Base-by-base conservation (phyloP, 176 grass and related monocot species). In the Poa annua region DNA sequence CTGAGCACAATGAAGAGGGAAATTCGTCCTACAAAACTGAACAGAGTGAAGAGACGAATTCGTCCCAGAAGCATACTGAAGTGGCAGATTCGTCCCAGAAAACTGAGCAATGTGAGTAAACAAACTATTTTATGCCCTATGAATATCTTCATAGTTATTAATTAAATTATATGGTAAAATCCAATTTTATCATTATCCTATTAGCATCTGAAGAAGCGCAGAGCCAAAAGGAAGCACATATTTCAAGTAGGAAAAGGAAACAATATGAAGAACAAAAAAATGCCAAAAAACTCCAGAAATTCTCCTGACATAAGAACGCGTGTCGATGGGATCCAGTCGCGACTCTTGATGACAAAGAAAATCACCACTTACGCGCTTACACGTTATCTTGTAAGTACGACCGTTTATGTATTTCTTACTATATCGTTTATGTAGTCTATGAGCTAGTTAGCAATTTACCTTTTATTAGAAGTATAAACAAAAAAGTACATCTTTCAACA, bases 341-440 rank as follows among this genome's bases (percentile, higher is more conserved):
- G 24, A 11, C 39, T 67, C 63, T 81, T 47, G 57, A 66, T 66
- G 66, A 79, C n/a, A n/a, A n/a, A n/a, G n/a, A n/a, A n/a, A n/a
- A n/a, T n/a, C n/a, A n/a, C 16, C 13, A 6, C 4, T 16, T 51
- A 10, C 14, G 25, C 4, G 1, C 42, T 83, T 54, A 1, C 26
- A n/a, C 25, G 1, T 1, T 12, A 3, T 65, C 45, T 66, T 76
- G 82, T 84, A 84, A 67, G 82, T 6, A 36, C 35, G 14, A 59
- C 75, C 75, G 29, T 76, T 17, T n/a, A 25, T 25, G 6, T 66
- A 25, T 81, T 38, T 57, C 11, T 60, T 60, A 22, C 22, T 3
- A 25, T 10, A 60, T 60, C 21, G 1, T 60, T 60, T 25, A 24
- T 25, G 10, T 60, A 7, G 12, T 0, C 51, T 24, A 77, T 59